phyloP scores from a whole-genome alignment of 306 rosid species.

The Acmispon strigosus region DNA sequence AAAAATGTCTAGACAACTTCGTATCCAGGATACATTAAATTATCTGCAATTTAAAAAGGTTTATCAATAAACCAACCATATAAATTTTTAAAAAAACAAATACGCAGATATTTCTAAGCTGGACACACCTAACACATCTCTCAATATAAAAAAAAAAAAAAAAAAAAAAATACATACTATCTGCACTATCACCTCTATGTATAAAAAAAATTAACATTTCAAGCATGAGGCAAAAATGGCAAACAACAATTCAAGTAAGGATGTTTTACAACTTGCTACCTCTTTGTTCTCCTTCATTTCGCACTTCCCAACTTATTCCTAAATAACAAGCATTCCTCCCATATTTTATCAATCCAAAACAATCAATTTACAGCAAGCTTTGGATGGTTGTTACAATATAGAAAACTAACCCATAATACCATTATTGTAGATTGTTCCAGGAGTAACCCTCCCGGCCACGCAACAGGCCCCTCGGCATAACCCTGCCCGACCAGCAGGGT shows the following conservation, averaged over 20 bases:
- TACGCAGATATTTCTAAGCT: not conserved
- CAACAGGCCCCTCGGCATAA: no score
- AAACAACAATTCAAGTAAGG: constrained; percentile 1
- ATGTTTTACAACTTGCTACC: not conserved
- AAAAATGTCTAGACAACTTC: not conserved
- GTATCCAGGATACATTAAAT: not conserved
- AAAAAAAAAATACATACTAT: not conserved
- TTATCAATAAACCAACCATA: not conserved
- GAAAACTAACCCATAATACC: not conserved
- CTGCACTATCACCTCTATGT: not conserved
- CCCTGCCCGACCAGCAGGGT: no score
- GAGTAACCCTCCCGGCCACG: no score
- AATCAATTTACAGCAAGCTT: not conserved
- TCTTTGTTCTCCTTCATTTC: not conserved
- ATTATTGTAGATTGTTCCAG: not conserved
- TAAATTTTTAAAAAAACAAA: not conserved
- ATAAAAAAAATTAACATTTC: not conserved
- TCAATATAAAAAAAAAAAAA: not conserved
- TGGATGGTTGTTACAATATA: not conserved
- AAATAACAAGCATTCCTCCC: not conserved
- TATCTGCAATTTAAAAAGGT: not conserved
- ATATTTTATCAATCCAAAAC: constrained; percentile 10
- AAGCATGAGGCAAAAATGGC: not conserved
- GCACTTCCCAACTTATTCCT: not conserved
- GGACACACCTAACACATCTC: not conserved